Base-by-base conservation (phyloP, 2,329 filamentous ascomycete genomes). In the Fusarium longipes region DNA sequence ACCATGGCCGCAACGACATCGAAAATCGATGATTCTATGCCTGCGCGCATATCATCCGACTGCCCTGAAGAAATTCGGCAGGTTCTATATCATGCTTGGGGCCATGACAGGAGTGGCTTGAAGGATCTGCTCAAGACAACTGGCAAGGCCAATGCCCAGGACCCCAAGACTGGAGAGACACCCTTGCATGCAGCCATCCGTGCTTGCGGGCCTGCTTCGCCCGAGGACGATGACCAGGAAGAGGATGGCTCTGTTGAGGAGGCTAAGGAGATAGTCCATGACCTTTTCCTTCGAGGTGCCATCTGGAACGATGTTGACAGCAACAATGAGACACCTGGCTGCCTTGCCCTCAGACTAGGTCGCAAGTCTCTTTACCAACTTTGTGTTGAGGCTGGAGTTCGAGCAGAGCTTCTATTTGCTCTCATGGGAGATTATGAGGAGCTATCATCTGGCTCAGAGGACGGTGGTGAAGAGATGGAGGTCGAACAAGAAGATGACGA, bases 281-380 rank as follows among this genome's bases (percentile, higher is more conserved):
- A 96, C 74, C 84, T 98, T 9, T 88, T 98, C 62, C 86, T 94
- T 74, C 91, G 91, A 70, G 96, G 96, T 30, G 96, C 93, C 12
- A 97, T 98, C 71, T 99, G 96, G 96, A 99, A 99, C 80, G 94
- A 97, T 77, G 83, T 98, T 56, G 93, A 98, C 77, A 81, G 83
- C 69, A 90, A 92, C 71, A 87, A 93, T 72, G 95, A 98, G 83
- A 98, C 96, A 5, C 93, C 96, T 0, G 96, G 93, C 9, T 98
- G 95, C 77, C 82, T 97, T 40, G 96, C 96, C 10, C 83, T 84
- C 58, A 82, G 88, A 25, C 76, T 97, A 24, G 90, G 91, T 0
- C 82, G 92, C 72, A 84, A 79, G 53, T 85, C 87, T 48, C 80
- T 97, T 33, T 98, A 99, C 76, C 87, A 91, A 38, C 78, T 93